Evolutionary conservation across 2,329 filamentous ascomycete species (phyloP).

Genomic region (Colletotrichum sp.): DNA sequence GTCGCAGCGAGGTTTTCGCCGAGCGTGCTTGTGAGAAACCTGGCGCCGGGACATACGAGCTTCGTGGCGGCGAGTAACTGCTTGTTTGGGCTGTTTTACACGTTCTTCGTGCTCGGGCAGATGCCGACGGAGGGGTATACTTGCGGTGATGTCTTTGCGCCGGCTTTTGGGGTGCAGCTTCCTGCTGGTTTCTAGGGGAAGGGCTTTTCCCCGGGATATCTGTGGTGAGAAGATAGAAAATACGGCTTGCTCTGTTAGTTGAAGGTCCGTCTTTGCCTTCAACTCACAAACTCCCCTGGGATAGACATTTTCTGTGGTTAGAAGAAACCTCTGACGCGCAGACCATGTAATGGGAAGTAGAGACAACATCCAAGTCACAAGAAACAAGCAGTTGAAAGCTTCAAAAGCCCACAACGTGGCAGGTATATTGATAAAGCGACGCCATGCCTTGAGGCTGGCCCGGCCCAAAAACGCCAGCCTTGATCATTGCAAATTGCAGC

Average conservation of each 20-base stretch:
- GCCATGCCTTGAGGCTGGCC: not conserved
- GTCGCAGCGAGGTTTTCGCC: not conserved
- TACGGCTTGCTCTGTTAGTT: not conserved
- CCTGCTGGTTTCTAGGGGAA: not conserved
- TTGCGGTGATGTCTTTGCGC: not conserved
- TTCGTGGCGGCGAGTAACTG: not conserved
- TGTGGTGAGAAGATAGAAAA: not conserved
- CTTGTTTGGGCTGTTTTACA: not conserved
- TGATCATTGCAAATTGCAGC: not conserved
- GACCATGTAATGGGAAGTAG: not conserved
- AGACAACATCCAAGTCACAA: not conserved
- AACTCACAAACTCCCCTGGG: too few species aligned
- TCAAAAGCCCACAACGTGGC: not conserved
- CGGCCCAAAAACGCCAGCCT: conserved; percentile 2
- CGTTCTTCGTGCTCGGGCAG: not conserved
- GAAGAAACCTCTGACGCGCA: not conserved
- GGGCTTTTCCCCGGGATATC: not conserved
- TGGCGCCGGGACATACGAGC: conserved; percentile 1
- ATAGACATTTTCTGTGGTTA: not conserved
- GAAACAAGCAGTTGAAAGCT: not conserved
- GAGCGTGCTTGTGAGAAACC: not conserved
- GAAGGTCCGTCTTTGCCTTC: not conserved
- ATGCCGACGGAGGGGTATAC: not conserved
- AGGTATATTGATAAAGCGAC: conserved; percentile 1
- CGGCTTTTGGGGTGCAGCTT: not conserved